phyloP scores from a whole-genome alignment of 2,329 filamentous ascomycete species.

The Thielaviopsis populi region DNA sequence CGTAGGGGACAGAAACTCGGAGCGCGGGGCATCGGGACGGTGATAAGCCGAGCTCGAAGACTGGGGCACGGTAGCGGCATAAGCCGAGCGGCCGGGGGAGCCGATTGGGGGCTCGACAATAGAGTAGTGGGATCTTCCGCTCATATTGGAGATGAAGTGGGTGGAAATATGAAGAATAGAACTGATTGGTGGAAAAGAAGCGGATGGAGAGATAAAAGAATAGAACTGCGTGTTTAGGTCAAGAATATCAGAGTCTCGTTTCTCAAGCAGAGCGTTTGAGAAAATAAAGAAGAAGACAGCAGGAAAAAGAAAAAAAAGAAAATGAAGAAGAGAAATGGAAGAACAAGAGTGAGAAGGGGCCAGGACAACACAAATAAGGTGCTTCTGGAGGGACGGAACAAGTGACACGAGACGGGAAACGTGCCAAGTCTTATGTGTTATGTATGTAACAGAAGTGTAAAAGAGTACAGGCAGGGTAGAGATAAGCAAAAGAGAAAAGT shows the following conservation, averaged over 20 bases:
- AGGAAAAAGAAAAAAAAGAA: not conserved
- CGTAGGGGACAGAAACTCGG: constrained; percentile 18
- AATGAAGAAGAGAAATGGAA: not conserved
- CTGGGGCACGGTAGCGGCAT: constrained; percentile 7
- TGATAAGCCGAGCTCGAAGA: not conserved
- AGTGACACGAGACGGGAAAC: not conserved
- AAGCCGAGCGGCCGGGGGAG: constrained; percentile 3
- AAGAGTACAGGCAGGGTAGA: not conserved
- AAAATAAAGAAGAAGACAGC: not conserved
- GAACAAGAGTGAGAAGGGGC: not conserved
- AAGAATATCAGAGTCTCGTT: not conserved
- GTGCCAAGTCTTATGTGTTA: not conserved
- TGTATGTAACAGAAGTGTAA: not conserved
- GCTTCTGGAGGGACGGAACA: not conserved
- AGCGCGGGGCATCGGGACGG: constrained; percentile 10
- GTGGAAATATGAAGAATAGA: not conserved
- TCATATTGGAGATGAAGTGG: constrained; percentile 9
- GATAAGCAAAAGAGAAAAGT: not conserved
- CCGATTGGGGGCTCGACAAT: constrained; percentile 4
- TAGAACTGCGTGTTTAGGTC: not conserved
- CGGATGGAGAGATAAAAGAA: not conserved
- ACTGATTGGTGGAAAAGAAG: not conserved
- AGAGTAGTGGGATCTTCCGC: constrained; percentile 13
- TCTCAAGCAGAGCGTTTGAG: not conserved
- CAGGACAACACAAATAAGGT: not conserved